Base-by-base conservation (phyloP, 2,329 filamentous ascomycete genomes). In the Mycosphaerella sp. region DNA sequence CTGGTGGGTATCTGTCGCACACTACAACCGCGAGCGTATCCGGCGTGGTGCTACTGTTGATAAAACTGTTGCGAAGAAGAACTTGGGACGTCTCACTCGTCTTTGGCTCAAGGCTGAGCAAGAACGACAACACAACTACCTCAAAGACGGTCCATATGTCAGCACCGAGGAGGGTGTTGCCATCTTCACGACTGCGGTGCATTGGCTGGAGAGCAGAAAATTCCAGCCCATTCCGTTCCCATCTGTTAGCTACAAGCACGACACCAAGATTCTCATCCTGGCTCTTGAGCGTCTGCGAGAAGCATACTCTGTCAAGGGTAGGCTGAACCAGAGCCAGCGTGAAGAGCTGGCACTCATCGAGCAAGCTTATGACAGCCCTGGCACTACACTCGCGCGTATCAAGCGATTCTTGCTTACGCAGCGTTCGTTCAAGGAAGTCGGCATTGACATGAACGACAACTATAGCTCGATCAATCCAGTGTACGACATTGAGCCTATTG, bases 371-470 rank as follows among this genome's bases (percentile, higher is more conserved):
- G 93, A 98, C 69, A 96, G 91, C 58, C 93, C 95, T 2, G 93
- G 93, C 56, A 98, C 93, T 1, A 97, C 93, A 0, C 72, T 98
- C 54, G 92, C 95, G 59, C 82, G 93, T 55, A 98, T 98, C 75
- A 98, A 98, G 78, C 87, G 93, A 46, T 97, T 97, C 78, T 77
- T 98, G 59, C 82, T 98, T 43, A 98, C 95, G 0, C 93, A 98
- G 69, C 84, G 93, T 70, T 93, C 95, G 1, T 98, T 98, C 80
- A 98, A 98, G 74, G 93, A 98, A 73, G 93, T 98, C 43, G 93
- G 92, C 52, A 98, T 98, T 62, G 93, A 98, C 69, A 98, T 98
- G 93, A 98, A 98, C 71, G 93, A 98, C 75, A 98, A 98, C 68
- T 98, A 98, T 75, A 97, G 85, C 77, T 92, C 89, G 14, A 98